phyloP scores from a whole-genome alignment of 306 rosid genomes.

The Cicer arietinum region DNA sequence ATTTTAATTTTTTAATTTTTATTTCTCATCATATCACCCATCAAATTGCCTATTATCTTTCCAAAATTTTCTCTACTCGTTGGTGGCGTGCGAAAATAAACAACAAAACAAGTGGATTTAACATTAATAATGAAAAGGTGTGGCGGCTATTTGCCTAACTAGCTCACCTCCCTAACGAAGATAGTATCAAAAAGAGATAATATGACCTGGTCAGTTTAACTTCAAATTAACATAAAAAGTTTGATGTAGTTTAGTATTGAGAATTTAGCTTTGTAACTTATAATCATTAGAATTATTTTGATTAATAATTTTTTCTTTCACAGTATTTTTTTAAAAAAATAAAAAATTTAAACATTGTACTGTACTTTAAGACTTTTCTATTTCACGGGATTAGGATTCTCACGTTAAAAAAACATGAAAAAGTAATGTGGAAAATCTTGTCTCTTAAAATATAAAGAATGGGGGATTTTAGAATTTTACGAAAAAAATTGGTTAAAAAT shows the following conservation, averaged over 20 bases:
- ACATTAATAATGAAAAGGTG: background rate
- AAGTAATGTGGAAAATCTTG: no score
- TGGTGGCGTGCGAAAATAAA: background rate
- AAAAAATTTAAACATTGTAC: no score
- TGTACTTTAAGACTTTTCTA: no score
- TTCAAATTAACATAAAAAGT: background rate
- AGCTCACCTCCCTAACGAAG: background rate
- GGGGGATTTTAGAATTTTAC: no score
- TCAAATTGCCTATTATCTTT: background rate
- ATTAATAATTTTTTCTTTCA: no score
- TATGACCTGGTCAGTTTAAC: background rate
- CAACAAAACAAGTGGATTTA: background rate
- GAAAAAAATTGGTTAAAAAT: no score
- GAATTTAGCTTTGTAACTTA: no score
- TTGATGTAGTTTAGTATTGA: background rate
- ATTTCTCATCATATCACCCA: background rate
- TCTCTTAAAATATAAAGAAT: no score
- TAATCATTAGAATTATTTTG: no score
- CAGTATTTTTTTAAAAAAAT: no score
- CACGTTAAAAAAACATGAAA: no score
- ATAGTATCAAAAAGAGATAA: background rate
- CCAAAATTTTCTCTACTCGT: background rate
- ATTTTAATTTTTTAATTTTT: background rate
- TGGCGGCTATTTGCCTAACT: slow-evolving; percentile 12
- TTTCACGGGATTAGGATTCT: no score